Evolutionary conservation across 73 alveolate species (phyloP).

Genomic region (Effrenium voratum): DNA sequence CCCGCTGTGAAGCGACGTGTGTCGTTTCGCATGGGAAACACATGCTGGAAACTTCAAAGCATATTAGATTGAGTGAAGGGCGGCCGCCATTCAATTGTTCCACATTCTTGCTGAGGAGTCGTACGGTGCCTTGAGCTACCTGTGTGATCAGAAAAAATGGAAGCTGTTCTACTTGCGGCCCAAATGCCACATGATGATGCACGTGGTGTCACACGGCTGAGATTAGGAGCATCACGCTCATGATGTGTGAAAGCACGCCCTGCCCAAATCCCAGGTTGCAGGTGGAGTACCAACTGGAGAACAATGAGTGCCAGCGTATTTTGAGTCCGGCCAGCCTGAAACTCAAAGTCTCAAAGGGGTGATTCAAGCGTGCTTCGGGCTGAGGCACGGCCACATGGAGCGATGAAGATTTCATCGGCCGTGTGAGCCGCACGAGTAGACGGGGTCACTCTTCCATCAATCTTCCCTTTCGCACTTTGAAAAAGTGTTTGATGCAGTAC

Average conservation of each 20-base stretch:
- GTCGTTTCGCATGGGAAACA: neutral
- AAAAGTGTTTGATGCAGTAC: slow-evolving; percentile 15
- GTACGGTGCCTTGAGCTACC: neutral
- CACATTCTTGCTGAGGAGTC: neutral
- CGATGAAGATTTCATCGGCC: slow-evolving; percentile 13
- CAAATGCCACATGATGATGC: neutral
- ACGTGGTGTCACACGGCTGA: slow-evolving; percentile 3
- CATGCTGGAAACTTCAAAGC: neutral
- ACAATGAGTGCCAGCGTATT: neutral
- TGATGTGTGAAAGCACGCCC: neutral
- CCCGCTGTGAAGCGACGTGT: neutral
- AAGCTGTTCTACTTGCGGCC: neutral
- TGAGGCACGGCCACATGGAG: slow-evolving; percentile 2
- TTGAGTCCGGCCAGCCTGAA: neutral
- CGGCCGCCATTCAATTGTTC: neutral
- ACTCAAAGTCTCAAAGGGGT: neutral
- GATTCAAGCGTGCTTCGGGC: neutral
- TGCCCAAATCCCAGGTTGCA: neutral
- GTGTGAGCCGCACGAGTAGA: neutral
- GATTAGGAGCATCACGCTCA: neutral
- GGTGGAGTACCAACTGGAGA: neutral
- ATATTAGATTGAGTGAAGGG: neutral
- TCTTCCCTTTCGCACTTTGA: neutral
- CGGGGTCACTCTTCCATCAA: neutral
- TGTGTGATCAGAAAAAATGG: neutral